These are phyloP conservation scores for Penicillium sp. DNA, from an alignment of 2,329 filamentous ascomycete species.

Conservation along the genomic window DNA sequence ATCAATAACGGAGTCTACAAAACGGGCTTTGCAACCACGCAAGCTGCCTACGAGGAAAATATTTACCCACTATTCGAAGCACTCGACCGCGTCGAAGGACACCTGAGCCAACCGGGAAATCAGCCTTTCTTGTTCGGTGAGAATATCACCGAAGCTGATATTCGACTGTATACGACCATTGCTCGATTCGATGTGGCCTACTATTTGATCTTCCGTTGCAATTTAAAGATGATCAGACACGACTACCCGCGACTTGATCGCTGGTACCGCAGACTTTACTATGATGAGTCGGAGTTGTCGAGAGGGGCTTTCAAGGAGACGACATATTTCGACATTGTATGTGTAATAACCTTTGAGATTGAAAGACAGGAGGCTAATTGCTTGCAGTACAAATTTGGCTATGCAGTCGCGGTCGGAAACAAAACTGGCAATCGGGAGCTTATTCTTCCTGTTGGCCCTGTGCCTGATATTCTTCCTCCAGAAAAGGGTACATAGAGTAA, in stretches of 20 bases:
- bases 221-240: conserved; percentile 61
- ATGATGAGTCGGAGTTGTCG: conserved; percentile 44
- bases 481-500: neutral
- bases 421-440: conserved; percentile 20
- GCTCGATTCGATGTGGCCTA: conserved; percentile 70
- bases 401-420: conserved; percentile 19
- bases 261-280: conserved; percentile 50
- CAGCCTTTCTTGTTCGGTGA: conserved; percentile 71
- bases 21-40: conserved; percentile 72
- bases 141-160: conserved; percentile 72
- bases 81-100: conserved; percentile 69
- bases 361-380: neutral
- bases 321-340: conserved; percentile 42
- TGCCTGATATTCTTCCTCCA: conserved; percentile 27
- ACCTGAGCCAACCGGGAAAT: conserved; percentile 53
- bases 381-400: conserved; percentile 28
- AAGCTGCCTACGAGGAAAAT: conserved; percentile 72
- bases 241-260: conserved; percentile 54
- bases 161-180: conserved; percentile 67
- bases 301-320: conserved; percentile 46
- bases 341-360: conserved; percentile 9
- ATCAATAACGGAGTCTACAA: conserved; percentile 58
- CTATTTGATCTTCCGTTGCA: conserved; percentile 78
- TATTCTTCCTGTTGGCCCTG: conserved; percentile 28
- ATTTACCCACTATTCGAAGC: conserved; percentile 67